Conservation (phyloP, 2,329 filamentous ascomycete genomes). For the Alternaria conjuncta region DNA sequence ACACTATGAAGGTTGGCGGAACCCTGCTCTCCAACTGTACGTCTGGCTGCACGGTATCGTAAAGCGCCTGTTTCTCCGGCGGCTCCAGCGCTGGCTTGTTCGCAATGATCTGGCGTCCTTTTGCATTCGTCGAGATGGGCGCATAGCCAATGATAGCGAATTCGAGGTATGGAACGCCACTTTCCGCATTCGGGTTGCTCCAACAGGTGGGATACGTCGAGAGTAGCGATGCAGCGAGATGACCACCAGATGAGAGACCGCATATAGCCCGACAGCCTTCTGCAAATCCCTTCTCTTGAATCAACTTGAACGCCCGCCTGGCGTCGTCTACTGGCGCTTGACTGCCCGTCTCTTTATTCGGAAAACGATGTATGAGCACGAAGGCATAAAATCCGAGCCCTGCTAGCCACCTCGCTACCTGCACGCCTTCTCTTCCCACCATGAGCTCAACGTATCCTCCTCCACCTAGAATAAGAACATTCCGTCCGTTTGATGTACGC, state of each 20-base stretch:
- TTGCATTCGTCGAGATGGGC: slow-evolving; percentile 28
- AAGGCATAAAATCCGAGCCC: slow-evolving; percentile 23
- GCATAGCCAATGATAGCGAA: slow-evolving; percentile 29
- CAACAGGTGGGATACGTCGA: slow-evolving; percentile 15
- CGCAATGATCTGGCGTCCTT: slow-evolving; percentile 18
- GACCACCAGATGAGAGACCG: slow-evolving; percentile 26
- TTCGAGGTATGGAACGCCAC: background rate
- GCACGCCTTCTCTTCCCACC: slow-evolving; percentile 26
- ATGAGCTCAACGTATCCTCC: slow-evolving; percentile 29
- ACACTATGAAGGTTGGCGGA: slow-evolving; percentile 26
- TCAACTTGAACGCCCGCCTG: slow-evolving; percentile 12
- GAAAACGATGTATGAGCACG: slow-evolving; percentile 28
- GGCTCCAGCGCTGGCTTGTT: slow-evolving; percentile 23
- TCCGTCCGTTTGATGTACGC: background rate
- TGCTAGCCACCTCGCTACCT: slow-evolving; percentile 25
- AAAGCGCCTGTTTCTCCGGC: slow-evolving; percentile 24
- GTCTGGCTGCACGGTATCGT: slow-evolving; percentile 27
- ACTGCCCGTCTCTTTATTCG: slow-evolving; percentile 12
- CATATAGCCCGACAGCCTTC: slow-evolving; percentile 4
- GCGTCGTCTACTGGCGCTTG: slow-evolving; percentile 27
- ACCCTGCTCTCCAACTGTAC: slow-evolving; percentile 12
- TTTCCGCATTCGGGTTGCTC: background rate
- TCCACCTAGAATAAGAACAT: slow-evolving; percentile 20
- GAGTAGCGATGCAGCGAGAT: slow-evolving; percentile 23
- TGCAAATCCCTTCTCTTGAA: slow-evolving; percentile 2